Percentiles rank a stretch among this genome's conserved stretches.
Conservation (phyloP, 2,329 filamentous ascomycete species). For the Cladosporium halotolerans region DNA sequence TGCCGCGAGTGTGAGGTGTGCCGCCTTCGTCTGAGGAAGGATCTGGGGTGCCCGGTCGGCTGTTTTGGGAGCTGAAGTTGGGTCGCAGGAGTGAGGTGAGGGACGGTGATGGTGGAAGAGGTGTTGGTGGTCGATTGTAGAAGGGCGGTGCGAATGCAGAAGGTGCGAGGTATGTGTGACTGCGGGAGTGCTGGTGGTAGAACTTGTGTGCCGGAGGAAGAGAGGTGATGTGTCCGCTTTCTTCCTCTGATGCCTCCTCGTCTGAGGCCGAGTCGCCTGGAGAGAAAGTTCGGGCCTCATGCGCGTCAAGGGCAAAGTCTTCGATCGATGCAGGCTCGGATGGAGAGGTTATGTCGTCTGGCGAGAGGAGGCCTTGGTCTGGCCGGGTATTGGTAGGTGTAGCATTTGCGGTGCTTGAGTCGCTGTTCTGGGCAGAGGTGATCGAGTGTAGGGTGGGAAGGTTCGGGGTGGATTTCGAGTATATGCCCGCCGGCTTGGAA, state of each 20-base stretch:
- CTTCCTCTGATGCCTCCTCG: conserved; percentile 13
- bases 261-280: conserved; percentile 26
- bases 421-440: conserved; percentile 5
- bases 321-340: conserved; percentile 35
- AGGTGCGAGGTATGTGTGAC: conserved; percentile 39
- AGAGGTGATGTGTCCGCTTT: conserved; percentile 18
- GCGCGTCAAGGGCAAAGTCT: conserved; percentile 30
- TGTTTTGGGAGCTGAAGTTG: conserved; percentile 59
- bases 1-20: conserved; percentile 17
- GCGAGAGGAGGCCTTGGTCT: conserved; percentile 8
- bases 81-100: conserved; percentile 83
- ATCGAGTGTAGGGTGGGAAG: conserved; percentile 37
- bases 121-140: conserved; percentile 94
- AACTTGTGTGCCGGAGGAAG: conserved; percentile 29
- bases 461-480: conserved; percentile 44
- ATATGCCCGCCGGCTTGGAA: conserved; percentile 33
- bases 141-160: conserved; percentile 69
- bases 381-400: conserved; percentile 13
- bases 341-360: conserved; percentile 28
- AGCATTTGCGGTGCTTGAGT: conserved; percentile 14
- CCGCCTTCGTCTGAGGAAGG: conserved; percentile 71
- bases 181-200: conserved; percentile 36
- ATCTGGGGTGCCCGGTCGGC: conserved; percentile 88
- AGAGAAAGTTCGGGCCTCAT: conserved; percentile 24
- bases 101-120: conserved; percentile 84